phyloP scores from a whole-genome alignment of 805 yeast genomes.

The Pichia ethanolica region DNA sequence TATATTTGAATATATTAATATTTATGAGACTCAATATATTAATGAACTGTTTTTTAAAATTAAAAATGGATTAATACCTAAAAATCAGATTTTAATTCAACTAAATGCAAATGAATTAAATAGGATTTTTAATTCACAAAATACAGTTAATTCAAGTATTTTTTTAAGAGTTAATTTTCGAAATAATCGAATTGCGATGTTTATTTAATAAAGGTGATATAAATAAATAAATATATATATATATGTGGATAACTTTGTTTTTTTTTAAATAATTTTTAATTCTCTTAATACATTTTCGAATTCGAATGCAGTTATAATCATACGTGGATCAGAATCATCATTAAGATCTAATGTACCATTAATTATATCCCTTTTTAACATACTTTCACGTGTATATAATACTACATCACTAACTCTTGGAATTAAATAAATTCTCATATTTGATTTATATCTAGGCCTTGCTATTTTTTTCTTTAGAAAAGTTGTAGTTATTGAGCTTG shows the following conservation, averaged over 20 bases:
- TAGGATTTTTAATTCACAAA: neutral
- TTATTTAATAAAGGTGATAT: neutral
- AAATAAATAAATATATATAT: no score
- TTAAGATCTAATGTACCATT: slow-evolving; percentile 40
- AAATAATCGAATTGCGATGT: neutral
- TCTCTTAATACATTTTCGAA: slow-evolving; percentile 13
- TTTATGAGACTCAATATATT: no score
- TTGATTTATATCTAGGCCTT: slow-evolving; percentile 54
- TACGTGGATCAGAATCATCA: slow-evolving; percentile 12
- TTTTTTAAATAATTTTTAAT: neutral
- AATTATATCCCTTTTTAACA: slow-evolving; percentile 44
- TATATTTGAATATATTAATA: no score
- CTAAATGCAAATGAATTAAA: neutral
- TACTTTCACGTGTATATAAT: slow-evolving; percentile 41
- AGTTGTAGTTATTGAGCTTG: slow-evolving; percentile 37
- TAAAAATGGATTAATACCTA: neutral
- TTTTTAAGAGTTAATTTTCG: neutral
- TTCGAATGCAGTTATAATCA: slow-evolving; percentile 27
- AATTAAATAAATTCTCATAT: slow-evolving; percentile 53
- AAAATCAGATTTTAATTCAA: neutral
- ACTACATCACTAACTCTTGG: slow-evolving; percentile 35
- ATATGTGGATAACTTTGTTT: no score
- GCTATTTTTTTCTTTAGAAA: slow-evolving; percentile 53
- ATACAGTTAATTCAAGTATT: neutral
- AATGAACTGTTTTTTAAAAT: no score